These are phyloP conservation scores for Selenicereus undatus DNA, from an alignment of 148 eudicot genomes.

Conservation along the genomic window DNA sequence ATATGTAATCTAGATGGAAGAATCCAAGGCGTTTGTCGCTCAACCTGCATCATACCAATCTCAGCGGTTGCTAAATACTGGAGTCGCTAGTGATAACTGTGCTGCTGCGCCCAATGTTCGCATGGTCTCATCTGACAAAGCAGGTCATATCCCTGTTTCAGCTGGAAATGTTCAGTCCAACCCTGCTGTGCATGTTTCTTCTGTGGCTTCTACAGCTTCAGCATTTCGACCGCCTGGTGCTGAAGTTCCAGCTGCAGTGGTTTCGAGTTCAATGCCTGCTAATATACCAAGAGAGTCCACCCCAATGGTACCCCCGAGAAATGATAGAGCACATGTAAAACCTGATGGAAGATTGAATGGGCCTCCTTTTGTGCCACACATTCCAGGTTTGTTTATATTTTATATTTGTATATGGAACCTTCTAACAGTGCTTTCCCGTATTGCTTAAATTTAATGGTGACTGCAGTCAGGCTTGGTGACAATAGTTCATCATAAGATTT, in stretches of 20 bases:
- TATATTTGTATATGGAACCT: neutral
- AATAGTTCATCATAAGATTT: neutral
- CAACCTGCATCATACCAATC: constrained; percentile 46
- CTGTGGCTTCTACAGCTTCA: constrained; percentile 44
- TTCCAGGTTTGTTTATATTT: constrained; percentile 47
- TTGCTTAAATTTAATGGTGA: neutral
- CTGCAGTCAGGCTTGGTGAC: neutral
- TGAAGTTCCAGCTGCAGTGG: constrained; percentile 41
- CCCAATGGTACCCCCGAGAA: constrained; percentile 39
- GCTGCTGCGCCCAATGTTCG: constrained; percentile 35
- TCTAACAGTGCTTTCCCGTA: neutral
- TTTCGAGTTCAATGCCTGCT: constrained; percentile 41
- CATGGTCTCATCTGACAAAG: constrained; percentile 49
- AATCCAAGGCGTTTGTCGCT: constrained; percentile 50
- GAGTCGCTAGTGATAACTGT: constrained; percentile 44
- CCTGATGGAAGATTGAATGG: constrained; percentile 59
- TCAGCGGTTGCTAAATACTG: constrained; percentile 41
- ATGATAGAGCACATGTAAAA: constrained; percentile 48
- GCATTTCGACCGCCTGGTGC: constrained; percentile 52
- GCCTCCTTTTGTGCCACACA: constrained; percentile 40
- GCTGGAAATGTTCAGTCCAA: constrained; percentile 48
- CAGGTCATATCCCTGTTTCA: constrained; percentile 35
- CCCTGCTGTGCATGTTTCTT: constrained; percentile 42
- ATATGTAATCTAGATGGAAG: constrained; percentile 59
- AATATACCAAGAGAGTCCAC: constrained; percentile 43